Base-by-base conservation (phyloP, 345 rosid genomes). In the Theobroma cacao region DNA sequence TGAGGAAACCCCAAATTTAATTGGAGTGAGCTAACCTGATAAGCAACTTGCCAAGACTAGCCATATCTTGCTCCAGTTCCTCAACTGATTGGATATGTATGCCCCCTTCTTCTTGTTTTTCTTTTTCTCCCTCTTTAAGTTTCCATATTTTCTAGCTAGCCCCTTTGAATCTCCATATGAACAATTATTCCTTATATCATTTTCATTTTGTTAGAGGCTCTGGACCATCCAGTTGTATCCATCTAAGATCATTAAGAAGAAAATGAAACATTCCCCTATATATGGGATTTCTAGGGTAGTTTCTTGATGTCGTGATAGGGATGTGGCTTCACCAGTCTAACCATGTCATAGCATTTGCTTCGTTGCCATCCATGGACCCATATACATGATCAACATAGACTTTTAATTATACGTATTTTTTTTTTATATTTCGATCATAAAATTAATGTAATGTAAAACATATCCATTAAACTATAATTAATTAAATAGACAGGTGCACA, bases 221-320 rank as follows among this genome's bases (percentile, higher is more conserved):
- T 81, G 91, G 87, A 88, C 89, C 89, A 84, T 78, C 80, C 87
- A 90, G 91, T 84, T 89, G 92, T 84, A 82, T 88, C 86, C 87
- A 81, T 87, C 61, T 69, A 75, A 68, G 75, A 74, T 60, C 83
- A 87, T 89, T 77, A 87, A 82, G 82, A 36, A 78, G 90, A 87
- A 78, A 87, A 81, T 75, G 90, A 87, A 85, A 89, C 90, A 87
- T 89, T 89, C 91, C 78, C 79, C 58, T 63, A 28, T 66, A 17
- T 75, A 53, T 28, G 56, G 69, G 58, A 53, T 47, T 75, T 33
- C 2, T 30, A 72, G 61, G 78, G 52, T 74, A 41, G 34, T 38
- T 22, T 31, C 62, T 72, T 43, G 80, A 68, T 34, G 74, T 55
- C 60, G 55, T 66, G 79, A 50, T 62, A 63, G 81, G 66, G 73